phyloP scores from a whole-genome alignment of 768 basidiomycete genomes.

The Terana coerulea region DNA sequence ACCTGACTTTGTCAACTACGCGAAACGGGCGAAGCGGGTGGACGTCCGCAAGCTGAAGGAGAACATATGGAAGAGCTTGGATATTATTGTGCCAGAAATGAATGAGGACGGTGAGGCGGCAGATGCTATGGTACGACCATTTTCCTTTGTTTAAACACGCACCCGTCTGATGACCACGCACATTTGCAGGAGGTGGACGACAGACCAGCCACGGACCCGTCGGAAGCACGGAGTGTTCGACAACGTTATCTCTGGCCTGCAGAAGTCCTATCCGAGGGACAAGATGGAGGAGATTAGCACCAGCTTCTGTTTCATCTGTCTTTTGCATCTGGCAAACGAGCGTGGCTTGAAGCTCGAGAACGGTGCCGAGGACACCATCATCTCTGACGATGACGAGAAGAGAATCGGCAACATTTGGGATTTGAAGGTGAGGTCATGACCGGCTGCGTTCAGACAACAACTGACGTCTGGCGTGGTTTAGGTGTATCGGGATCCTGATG shows the following conservation, averaged over 20 bases:
- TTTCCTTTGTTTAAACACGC: background rate
- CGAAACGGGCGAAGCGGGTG: conserved; percentile 93
- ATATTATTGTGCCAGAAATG: conserved; percentile 56
- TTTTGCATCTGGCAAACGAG: conserved; percentile 95
- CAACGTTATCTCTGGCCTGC: conserved; percentile 78
- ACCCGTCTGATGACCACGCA: background rate
- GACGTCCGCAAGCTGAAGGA: conserved; percentile 97
- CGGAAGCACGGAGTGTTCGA: conserved; percentile 68
- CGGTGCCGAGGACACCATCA: conserved; percentile 33
- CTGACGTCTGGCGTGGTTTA: conserved; percentile 16
- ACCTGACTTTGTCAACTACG: conserved; percentile 90
- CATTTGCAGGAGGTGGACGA: conserved; percentile 51
- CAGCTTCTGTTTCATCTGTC: conserved; percentile 98
- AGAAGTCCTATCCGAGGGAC: conserved; percentile 80
- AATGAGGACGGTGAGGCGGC: conserved; percentile 41
- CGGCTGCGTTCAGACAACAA: background rate
- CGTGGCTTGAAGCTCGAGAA: conserved; percentile 83
- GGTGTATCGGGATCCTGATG: conserved; percentile 44
- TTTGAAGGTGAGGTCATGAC: conserved; percentile 48
- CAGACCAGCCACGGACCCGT: conserved; percentile 52
- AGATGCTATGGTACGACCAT: conserved; percentile 20
- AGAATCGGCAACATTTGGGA: conserved; percentile 72
- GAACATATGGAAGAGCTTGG: conserved; percentile 93
- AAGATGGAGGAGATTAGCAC: conserved; percentile 99
- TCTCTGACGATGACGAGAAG: conserved; percentile 35